phyloP scores from a whole-genome alignment of 192 early-diverging fungal genomes.

The Coemansia guatemalensis region DNA sequence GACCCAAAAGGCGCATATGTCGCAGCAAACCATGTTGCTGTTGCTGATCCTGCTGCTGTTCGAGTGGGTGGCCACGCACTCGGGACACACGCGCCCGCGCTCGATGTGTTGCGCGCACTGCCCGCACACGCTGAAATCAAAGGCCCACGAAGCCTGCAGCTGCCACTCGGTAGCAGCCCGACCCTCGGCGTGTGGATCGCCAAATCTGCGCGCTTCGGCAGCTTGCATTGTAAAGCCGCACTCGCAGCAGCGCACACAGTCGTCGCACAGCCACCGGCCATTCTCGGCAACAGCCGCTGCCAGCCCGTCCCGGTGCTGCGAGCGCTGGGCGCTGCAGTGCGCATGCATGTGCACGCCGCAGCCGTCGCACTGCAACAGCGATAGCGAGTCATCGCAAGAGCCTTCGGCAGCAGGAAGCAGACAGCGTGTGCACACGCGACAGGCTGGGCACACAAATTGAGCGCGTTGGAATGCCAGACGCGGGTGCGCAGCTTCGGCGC shows the following conservation, averaged over 20 bases:
- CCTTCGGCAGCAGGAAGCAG: slow-evolving; percentile 1
- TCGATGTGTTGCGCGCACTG: slow-evolving; percentile 53
- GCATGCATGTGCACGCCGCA: slow-evolving; percentile 34
- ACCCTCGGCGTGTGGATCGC: too few relatives aligned
- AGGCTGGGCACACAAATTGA: slow-evolving; percentile 33
- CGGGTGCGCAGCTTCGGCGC: slow-evolving; percentile 18
- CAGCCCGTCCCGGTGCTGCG: slow-evolving; percentile 11
- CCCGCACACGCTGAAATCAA: slow-evolving; percentile 56
- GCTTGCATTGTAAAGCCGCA: slow-evolving; percentile 34
- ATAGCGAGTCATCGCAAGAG: not conserved
- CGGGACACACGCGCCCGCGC: slow-evolving; percentile 57
- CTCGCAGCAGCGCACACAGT: slow-evolving; percentile 39
- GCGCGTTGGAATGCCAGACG: not conserved
- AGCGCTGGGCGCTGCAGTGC: slow-evolving; percentile 34
- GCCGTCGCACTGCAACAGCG: slow-evolving; percentile 32
- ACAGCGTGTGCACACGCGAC: slow-evolving; percentile 38
- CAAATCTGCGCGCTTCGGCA: not conserved
- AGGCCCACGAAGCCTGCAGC: slow-evolving; percentile 38
- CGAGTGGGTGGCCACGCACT: slow-evolving; percentile 57
- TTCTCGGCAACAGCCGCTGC: slow-evolving; percentile 10
- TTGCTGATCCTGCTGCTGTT: slow-evolving; percentile 50
- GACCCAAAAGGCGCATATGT: slow-evolving; percentile 60
- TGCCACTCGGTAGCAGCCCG: slow-evolving; percentile 1
- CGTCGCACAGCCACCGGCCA: slow-evolving; percentile 47
- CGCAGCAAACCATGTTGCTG: slow-evolving; percentile 64